Base-by-base conservation (phyloP, 2,329 filamentous ascomycete species). In the Fusarium paranaense region DNA sequence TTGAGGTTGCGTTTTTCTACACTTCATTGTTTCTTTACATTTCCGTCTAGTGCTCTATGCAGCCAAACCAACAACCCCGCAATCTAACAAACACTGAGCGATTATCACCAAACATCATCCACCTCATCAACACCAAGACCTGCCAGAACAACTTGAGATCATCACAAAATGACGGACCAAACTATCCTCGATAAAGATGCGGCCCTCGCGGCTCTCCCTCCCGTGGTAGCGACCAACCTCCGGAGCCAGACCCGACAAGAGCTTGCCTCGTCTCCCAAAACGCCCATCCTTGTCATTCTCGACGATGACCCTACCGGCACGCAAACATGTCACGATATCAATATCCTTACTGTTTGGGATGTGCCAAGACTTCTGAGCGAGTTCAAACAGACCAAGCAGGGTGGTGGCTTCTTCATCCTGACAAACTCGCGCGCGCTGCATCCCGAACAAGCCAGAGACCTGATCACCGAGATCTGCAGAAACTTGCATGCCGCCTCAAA, bases 231-330 rank as follows among this genome's bases (percentile, higher is more conserved):
- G 18, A 65, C 52, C n/a, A 32, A 58, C 16, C 64, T 76, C 30
- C 67, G 72, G 7, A 61, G 42, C 13, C 72, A 65, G 18, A 57
- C 66, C 27, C 58, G 25, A 9, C 52, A 67, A 20, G 38, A 68
- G 13, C 70, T 75, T 16, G 64, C 33, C n/a, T 61, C 73, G 2
- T 66, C 67, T 5, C 64, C 50, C 27, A 67, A 72, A 37, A 70
- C 78, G 2, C 80, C 81, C 35, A 74, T 82, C 42, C 81, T 84
- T n/a, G 82, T 87, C 13, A 81, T 82, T 1, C 81, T 87, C 16
- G 88, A 90, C 58, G 88, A 90, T 67, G 88, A 90, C 67, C 88
- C 88, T 35, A 90, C 88, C 0, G 88, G 88, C 18, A 90, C 88
- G 0, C 88, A 90, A 75, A 90, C 89, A 16, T 90, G 88, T 77